A percentile compares a stretch with the other conserved stretches of the same genome.
These are phyloP conservation scores for Malassezia brasiliensis DNA, from an alignment of 1,284 basidiomycete genomes.

Conservation along the genomic window DNA sequence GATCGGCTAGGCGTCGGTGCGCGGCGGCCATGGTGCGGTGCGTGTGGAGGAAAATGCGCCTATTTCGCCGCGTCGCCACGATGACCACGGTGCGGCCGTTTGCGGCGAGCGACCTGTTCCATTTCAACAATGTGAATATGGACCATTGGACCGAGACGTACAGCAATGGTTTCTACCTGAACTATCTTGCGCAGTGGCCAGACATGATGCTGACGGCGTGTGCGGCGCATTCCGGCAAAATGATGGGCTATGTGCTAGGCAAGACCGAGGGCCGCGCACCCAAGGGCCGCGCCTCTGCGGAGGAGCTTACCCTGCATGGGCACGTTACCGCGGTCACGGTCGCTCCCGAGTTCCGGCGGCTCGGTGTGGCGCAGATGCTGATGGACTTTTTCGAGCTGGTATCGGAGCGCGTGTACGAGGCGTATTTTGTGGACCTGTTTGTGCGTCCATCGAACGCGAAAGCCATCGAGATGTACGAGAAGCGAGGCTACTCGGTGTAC, in stretches of 20 bases:
- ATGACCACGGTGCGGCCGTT: slow-evolving; percentile 79
- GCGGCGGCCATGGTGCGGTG: background rate
- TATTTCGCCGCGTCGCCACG: slow-evolving; percentile 34
- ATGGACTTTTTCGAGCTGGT: slow-evolving; percentile 70
- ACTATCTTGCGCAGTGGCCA: slow-evolving; percentile 77
- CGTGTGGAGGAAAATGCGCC: background rate
- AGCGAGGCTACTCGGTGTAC: slow-evolving; percentile 75
- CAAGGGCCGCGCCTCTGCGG: slow-evolving; percentile 1
- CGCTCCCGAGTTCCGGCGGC: slow-evolving; percentile 76
- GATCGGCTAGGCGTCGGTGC: background rate
- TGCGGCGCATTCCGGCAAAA: slow-evolving; percentile 52
- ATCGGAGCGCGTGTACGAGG: slow-evolving; percentile 56
- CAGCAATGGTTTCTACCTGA: slow-evolving; percentile 72
- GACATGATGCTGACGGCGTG: slow-evolving; percentile 73
- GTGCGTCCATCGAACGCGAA: slow-evolving; percentile 60
- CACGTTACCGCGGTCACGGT: slow-evolving; percentile 85
- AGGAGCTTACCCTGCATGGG: slow-evolving; percentile 29
- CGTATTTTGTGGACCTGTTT: slow-evolving; percentile 80
- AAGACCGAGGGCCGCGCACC: slow-evolving; percentile 40
- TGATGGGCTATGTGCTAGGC: slow-evolving; percentile 37
- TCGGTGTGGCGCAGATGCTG: slow-evolving; percentile 70
- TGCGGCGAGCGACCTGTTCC: slow-evolving; percentile 74
- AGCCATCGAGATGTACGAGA: slow-evolving; percentile 71
- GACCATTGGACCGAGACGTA: slow-evolving; percentile 93
- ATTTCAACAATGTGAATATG: slow-evolving; percentile 83